Evolutionary conservation across 768 basidiomycete species (phyloP).

Genomic region (Gelatoporia subvermispora): DNA sequence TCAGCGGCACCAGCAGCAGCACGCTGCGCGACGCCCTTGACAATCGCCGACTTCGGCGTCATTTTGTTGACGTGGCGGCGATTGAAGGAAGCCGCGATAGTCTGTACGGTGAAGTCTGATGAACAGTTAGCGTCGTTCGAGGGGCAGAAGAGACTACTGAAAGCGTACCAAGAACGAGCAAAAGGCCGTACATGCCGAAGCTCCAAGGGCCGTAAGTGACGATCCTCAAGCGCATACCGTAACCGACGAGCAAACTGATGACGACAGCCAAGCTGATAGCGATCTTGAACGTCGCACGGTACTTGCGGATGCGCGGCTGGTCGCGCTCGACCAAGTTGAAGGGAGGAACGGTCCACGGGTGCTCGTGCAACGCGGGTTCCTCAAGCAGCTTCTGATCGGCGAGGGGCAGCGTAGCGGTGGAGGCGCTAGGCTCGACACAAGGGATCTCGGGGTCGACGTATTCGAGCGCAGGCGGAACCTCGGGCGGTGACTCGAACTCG

Average conservation of each 20-base stretch:
- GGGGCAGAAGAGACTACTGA: neutral
- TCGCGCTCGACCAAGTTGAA: conserved; percentile 10
- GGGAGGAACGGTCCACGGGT: conserved; percentile 10
- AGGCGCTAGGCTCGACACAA: conserved; percentile 3
- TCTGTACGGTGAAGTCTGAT: conserved; percentile 10
- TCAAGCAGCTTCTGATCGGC: conserved; percentile 1
- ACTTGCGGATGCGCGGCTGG: conserved; percentile 1
- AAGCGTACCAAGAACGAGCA: conserved; percentile 10
- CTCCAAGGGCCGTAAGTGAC: conserved; percentile 6
- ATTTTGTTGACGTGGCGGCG: conserved; percentile 9
- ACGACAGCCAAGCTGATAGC: conserved; percentile 3
- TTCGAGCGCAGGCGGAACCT: conserved; percentile 9
- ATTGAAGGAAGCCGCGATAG: conserved; percentile 10
- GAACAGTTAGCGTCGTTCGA: neutral
- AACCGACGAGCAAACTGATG: conserved; percentile 4
- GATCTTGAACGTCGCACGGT: conserved; percentile 6
- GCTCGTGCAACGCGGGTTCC: neutral
- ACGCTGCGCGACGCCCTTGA: conserved; percentile 5
- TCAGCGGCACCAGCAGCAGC: neutral
- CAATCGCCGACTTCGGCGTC: conserved; percentile 6
- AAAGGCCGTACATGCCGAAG: conserved; percentile 12
- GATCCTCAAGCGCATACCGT: conserved; percentile 9
- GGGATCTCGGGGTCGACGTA: conserved; percentile 13
- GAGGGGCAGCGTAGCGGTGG: conserved; percentile 1
- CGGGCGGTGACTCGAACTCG: conserved; percentile 1